Percentiles rank a stretch among this genome's conserved stretches.
phyloP scores from a whole-genome alignment of 1,139 yeast species.

The Geotrichum carabidarum region DNA sequence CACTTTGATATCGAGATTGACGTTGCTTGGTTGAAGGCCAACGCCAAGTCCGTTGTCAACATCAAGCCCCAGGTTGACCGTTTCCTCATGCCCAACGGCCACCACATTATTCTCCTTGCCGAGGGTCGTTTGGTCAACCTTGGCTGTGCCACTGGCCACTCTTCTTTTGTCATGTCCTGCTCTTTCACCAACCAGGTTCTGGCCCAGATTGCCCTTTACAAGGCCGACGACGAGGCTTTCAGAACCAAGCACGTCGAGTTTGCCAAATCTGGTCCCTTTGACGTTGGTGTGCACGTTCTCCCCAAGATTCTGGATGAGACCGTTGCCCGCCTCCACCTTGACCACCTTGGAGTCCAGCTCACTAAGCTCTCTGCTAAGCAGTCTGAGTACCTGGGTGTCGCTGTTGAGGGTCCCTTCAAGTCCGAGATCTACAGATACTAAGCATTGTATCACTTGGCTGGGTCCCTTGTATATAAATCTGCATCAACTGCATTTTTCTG shows the following conservation, averaged over 20 bases:
- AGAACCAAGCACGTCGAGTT: slow-evolving; percentile 82
- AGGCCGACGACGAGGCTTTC: slow-evolving; percentile 78
- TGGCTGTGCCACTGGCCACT: slow-evolving; percentile 99
- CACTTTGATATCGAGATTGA: slow-evolving; percentile 99
- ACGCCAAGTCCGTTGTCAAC: slow-evolving; percentile 86
- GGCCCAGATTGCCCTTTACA: slow-evolving; percentile 98
- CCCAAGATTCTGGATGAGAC: slow-evolving; percentile 99
- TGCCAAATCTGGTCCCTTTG: slow-evolving; percentile 87
- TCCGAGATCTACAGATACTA: slow-evolving; percentile 98
- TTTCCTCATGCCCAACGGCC: slow-evolving; percentile 83
- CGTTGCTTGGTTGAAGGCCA: slow-evolving; percentile 94
- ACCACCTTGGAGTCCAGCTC: slow-evolving; percentile 88
- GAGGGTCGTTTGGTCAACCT: slow-evolving; percentile 99
- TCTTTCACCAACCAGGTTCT: slow-evolving; percentile 99
- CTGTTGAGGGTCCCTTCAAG: slow-evolving; percentile 96
- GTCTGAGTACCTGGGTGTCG: slow-evolving; percentile 93
- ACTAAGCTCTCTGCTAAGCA: slow-evolving; percentile 73
- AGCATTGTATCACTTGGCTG: slow-evolving; percentile 24
- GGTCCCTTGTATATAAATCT: slow-evolving; percentile 18
- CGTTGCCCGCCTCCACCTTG: slow-evolving; percentile 96
- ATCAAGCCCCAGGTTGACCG: slow-evolving; percentile 99
- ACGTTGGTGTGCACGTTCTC: slow-evolving; percentile 88
- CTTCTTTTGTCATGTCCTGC: slow-evolving; percentile 99
- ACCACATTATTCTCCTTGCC: slow-evolving; percentile 93
- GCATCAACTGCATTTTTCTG: slow-evolving; percentile 28